Percentiles rank a stretch among this genome's conserved stretches.
Conservation (phyloP, 768 basidiomycete species). For the Neoboletus magnificus region DNA sequence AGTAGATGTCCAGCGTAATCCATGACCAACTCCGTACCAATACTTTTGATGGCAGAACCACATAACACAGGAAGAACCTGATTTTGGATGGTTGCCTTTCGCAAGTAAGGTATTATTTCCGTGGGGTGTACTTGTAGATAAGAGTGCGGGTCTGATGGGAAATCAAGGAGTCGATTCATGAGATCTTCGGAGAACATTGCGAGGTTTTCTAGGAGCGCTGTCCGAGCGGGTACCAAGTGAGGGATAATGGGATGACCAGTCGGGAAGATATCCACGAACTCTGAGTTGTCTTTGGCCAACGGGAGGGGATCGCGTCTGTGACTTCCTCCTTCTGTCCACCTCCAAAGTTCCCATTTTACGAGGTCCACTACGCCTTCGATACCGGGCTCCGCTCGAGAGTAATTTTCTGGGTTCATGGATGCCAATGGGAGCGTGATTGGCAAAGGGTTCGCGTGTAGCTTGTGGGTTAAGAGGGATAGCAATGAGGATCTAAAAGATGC, state of each 20-base stretch:
- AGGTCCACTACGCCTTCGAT: constrained; percentile 83
- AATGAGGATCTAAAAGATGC: constrained; percentile 74
- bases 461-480: constrained; percentile 67
- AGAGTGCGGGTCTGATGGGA: constrained; percentile 54
- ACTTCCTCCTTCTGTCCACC: constrained; percentile 56
- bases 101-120: constrained; percentile 60
- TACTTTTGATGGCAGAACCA: constrained; percentile 75
- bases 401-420: constrained; percentile 66
- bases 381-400: constrained; percentile 73
- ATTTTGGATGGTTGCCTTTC: constrained; percentile 61
- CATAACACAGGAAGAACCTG: constrained; percentile 77
- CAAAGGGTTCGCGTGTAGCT: constrained; percentile 73
- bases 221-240: constrained; percentile 65
- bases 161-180: constrained; percentile 64
- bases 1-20: constrained; percentile 79
- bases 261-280: constrained; percentile 44
- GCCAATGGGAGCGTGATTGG: constrained; percentile 71
- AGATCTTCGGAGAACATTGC: constrained; percentile 78
- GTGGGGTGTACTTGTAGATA: constrained; percentile 59
- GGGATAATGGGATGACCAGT: constrained; percentile 63
- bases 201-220: constrained; percentile 69
- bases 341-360: constrained; percentile 81
- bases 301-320: constrained; percentile 49
- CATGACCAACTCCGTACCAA: constrained; percentile 79
- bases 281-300: constrained; percentile 42